Evolutionary conservation across 352 stramenopile species (phyloP).

Genomic region (Pythium insidiosum): DNA sequence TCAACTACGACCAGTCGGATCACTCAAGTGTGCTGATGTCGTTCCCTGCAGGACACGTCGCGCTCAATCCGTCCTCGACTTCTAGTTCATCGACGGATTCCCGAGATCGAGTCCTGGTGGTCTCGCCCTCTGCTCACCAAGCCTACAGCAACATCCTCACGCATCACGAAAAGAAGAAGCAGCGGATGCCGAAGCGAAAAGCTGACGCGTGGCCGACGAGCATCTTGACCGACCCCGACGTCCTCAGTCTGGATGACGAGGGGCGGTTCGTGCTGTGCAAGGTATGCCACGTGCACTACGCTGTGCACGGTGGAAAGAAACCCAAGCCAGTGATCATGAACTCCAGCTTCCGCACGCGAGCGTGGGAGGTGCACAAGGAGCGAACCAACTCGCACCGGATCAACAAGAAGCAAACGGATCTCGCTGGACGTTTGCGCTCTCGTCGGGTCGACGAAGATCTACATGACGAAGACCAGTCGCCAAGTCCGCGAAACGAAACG

Average conservation of each 20-base stretch:
- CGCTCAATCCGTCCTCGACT: too few species aligned
- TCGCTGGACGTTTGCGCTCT: too few species aligned
- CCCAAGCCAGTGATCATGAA: conserved; percentile 81
- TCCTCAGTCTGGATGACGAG: conserved; percentile 74
- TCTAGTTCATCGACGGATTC: too few species aligned
- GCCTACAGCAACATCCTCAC: conserved; percentile 21
- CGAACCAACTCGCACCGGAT: conserved; percentile 71
- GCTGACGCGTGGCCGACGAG: conserved; percentile 66
- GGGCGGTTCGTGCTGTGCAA: conserved; percentile 74
- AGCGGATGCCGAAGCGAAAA: conserved; percentile 63
- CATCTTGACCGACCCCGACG: conserved; percentile 58
- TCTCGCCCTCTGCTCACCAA: too few species aligned
- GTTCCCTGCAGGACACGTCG: conserved; percentile 12
- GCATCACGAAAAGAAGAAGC: conserved; percentile 32
- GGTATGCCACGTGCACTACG: conserved; percentile 77
- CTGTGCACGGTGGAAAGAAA: conserved; percentile 73
- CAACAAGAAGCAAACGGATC: conserved; percentile 66
- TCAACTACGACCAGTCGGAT: too few species aligned
- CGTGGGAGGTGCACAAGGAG: conserved; percentile 79
- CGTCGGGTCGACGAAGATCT: conserved; percentile 12
- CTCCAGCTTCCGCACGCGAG: conserved; percentile 67
- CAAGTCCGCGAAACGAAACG: too few species aligned
- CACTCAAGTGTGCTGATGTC: conserved; percentile 16
- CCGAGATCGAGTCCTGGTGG: too few species aligned
- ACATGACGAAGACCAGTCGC: conserved; percentile 8